These are phyloP conservation scores for Tuber aestivum DNA, from an alignment of 495 filamentous ascomycete species.

Conservation along the genomic window DNA sequence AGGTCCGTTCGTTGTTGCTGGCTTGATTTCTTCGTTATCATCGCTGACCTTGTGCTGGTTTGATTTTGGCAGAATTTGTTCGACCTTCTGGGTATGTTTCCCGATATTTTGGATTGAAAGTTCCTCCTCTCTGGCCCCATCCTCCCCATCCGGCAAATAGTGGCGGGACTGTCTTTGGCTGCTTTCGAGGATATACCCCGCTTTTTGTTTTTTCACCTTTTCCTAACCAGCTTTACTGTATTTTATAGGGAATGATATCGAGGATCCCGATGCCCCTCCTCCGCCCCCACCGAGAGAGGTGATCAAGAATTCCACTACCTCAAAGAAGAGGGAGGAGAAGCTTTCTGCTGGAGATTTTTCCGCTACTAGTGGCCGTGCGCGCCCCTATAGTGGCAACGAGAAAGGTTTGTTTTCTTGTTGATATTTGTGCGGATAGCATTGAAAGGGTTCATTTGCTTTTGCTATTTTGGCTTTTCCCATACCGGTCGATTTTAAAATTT, in stretches of 20 bases:
- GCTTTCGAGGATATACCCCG: conserved; percentile 18
- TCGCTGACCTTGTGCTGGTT: conserved; percentile 42
- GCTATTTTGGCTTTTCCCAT: conserved; percentile 8
- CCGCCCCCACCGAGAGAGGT: conserved; percentile 64
- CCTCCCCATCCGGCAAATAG: background rate
- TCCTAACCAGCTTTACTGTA: conserved; percentile 16
- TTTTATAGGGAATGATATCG: conserved; percentile 74
- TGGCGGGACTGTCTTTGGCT: background rate
- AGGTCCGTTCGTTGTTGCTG: conserved; percentile 48
- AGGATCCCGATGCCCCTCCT: conserved; percentile 41
- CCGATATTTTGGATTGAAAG: background rate
- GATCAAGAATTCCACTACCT: conserved; percentile 71
- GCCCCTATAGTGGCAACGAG: conserved; percentile 64
- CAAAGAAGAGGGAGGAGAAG: conserved; percentile 84
- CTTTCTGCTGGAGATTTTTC: conserved; percentile 46
- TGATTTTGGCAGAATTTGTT: conserved; percentile 62
- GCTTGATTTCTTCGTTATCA: conserved; percentile 12
- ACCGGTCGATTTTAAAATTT: background rate
- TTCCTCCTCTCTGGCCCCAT: background rate
- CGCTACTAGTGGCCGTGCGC: conserved; percentile 48
- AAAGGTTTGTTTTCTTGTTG: conserved; percentile 57
- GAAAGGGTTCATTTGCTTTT: conserved; percentile 25
- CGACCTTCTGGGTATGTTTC: conserved; percentile 74
- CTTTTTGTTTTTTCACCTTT: conserved; percentile 11
- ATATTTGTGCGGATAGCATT: background rate